Base-by-base conservation (phyloP, 2,329 filamentous ascomycete genomes). In the Colletotrichum plurivorum region DNA sequence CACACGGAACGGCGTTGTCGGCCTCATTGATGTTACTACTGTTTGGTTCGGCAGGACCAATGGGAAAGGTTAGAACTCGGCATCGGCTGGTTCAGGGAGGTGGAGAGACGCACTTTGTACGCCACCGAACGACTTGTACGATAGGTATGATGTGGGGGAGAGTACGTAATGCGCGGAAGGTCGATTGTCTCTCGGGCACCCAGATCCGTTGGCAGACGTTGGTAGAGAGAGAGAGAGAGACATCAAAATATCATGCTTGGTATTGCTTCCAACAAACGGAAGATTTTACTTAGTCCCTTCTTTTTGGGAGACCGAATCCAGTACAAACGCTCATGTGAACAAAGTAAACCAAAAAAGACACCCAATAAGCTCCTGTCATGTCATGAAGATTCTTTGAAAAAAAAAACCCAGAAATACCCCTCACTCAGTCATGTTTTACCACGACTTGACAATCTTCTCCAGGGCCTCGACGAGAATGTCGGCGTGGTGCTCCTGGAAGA, bases 401-500 rank as follows among this genome's bases (percentile, higher is more conserved):
- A 4, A n/a, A 63, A 13, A 6, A 4, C 3, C 15, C 4, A 43
- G 31, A 36, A 36, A 36, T 10, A 2, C 8, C 10, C 31, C 31
- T 31, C 5, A 46, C 43, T 7, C 22, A 8, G 16, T 41, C 18
- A 53, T 54, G 1, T 36, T 31, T 36, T 58, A 70, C 67, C 73
- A 78, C 54, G 81, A 80, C 73, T 82, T 88, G 73, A 90, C 87
- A 73, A 94, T 84, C 85, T 92, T 94, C 85, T 97, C 94, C 73
- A 97, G 78, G 25, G 87, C 88, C 75, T 93, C 94, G 56, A 97
- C 81, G 75, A 98, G 84, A 69, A 97, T 90, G 82, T 97, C 93
- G 22, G 92, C 95, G 81, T 98, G 95, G 79, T 92, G 89, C 87
- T 94, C 89, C 89, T 97, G 93, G 86, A 98, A 96, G 76, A 95